phyloP scores from a whole-genome alignment of 106 monocot genomes.

The Dioscorea zingiberensis region DNA sequence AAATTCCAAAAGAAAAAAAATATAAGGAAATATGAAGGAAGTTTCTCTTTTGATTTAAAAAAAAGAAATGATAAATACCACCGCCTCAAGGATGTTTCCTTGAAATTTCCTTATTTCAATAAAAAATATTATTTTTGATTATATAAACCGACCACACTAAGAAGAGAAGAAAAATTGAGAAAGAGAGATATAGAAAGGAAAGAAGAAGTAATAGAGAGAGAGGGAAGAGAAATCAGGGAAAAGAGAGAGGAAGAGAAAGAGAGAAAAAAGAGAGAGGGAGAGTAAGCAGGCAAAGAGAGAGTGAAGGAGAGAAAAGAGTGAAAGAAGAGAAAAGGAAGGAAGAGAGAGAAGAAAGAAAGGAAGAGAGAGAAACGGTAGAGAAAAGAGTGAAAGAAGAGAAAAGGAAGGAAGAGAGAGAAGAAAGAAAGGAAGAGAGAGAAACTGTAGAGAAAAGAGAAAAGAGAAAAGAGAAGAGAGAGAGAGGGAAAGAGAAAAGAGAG shows the following conservation, averaged over 20 bases:
- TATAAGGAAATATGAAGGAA: too few species aligned
- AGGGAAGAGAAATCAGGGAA: too few species aligned
- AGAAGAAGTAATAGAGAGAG: too few species aligned
- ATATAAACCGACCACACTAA: too few species aligned
- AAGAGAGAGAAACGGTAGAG: background rate
- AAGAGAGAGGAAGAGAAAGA: background rate
- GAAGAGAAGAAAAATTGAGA: too few species aligned
- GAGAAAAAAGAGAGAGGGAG: background rate
- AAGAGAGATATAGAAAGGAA: too few species aligned
- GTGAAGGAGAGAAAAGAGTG: background rate
- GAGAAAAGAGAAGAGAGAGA: background rate
- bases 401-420: background rate
- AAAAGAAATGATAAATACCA: too few species aligned
- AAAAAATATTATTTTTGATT: too few species aligned
- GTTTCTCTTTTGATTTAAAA: too few species aligned
- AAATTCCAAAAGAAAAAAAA: too few species aligned
- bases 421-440: background rate
- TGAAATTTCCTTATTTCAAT: too few species aligned
- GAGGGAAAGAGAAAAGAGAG: background rate
- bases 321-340: background rate
- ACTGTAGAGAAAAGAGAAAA: background rate
- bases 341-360: background rate
- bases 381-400: background rate
- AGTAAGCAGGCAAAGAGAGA: background rate
- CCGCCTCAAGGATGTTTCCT: too few species aligned